Base-by-base conservation (phyloP, 257 asterid species). In the Rehmannia glutinosa region DNA sequence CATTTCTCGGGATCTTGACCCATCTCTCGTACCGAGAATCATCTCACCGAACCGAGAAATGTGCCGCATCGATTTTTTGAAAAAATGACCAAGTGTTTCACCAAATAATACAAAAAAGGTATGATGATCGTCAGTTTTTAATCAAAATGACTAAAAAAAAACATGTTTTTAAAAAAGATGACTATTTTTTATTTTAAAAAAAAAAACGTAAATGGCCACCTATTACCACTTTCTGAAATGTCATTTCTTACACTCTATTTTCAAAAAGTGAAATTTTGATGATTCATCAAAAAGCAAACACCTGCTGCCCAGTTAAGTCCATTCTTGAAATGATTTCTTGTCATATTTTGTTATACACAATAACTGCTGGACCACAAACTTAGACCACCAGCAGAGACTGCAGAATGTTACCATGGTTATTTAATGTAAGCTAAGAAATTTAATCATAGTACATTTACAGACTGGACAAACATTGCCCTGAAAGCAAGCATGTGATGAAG, bases 401-500 rank as follows among this genome's bases (percentile, higher is more conserved):
- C 69, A 43, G 72, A 76, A 66, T 45, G 60, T 52, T 63, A 61
- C 68, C 55, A 72, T 53, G 39, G 49, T 41, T 51, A 66, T 66
- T 66, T 61, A 65, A 71, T 77, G 72, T 62, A 36, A 68, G 45
- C 68, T 43, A 28, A 24, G 24, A 32, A 45, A 16, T 25, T 24
- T 33, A 46, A 38, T 28, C n/a, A 28, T 62, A 41, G 73, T 62
- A 62, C 67, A 54, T 36, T 5, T 52, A 74, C 68, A 61, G 70
- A 62, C 79, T 66, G 78, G 58, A 73, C 69, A 73, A 58, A 66
- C 65, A 49, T 30, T 54, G 71, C 41, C 17, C 24, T 65, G 72
- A 43, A 49, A 16, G 43, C 30, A 25, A 36, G 9, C 78, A 73
- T 73, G 77, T 73, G 77, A 59, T 33, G 25, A 73, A 36, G 45